Evolutionary conservation across 2,329 filamentous ascomycete genomes (phyloP).

Genomic region (Aspergillus sp.): DNA sequence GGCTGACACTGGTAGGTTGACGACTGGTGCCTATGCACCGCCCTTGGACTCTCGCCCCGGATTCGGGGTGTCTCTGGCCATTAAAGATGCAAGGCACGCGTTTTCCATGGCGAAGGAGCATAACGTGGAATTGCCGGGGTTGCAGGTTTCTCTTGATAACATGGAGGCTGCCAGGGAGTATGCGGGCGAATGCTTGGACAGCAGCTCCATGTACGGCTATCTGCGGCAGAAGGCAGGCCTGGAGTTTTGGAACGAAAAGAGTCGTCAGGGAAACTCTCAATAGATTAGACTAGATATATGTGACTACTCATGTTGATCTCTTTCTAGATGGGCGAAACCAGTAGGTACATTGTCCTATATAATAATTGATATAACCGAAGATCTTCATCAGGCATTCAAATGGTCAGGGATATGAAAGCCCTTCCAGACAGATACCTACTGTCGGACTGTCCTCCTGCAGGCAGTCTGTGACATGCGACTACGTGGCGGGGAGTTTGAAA

Average conservation of each 20-base stretch:
- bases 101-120: constrained; percentile 35
- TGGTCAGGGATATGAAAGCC: too few species aligned
- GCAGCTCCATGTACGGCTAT: constrained; percentile 42
- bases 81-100: constrained; percentile 42
- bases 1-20: constrained; percentile 32
- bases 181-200: constrained; percentile 41
- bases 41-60: constrained; percentile 37
- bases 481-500: too few species aligned
- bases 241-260: constrained; percentile 44
- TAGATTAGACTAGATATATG: background rate
- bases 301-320: too few species aligned
- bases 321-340: too few species aligned
- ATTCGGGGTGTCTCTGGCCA: constrained; percentile 40
- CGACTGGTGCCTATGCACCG: constrained; percentile 46
- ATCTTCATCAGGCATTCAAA: too few species aligned
- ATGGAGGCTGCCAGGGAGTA: constrained; percentile 40
- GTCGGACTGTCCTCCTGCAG: too few species aligned
- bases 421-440: too few species aligned
- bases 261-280: constrained; percentile 24
- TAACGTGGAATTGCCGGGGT: constrained; percentile 35
- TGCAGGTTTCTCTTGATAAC: constrained; percentile 37
- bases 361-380: too few species aligned
- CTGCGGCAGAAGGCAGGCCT: constrained; percentile 40
- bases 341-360: too few species aligned
- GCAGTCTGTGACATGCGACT: too few species aligned